A percentile compares a stretch with the other conserved stretches of the same genome.
Conservation (phyloP, 805 yeast species). For the Wickerhamiella vanderwaltii region DNA sequence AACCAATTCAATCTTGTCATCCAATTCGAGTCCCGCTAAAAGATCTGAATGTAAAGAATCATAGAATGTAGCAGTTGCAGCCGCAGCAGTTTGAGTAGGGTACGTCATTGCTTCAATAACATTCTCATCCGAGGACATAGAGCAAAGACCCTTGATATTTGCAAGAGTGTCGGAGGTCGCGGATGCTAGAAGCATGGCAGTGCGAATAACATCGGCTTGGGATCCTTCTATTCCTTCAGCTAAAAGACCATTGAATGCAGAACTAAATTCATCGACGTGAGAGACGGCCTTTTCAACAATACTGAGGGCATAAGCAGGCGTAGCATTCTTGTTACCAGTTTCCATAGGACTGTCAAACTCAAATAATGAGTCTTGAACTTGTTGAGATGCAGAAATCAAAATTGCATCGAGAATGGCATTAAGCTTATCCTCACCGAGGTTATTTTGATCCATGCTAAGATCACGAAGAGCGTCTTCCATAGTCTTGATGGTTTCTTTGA, state of each 20-base stretch:
- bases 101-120: slow-evolving; percentile 51
- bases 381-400: slow-evolving; percentile 51
- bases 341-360: slow-evolving; percentile 70
- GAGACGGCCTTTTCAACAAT: slow-evolving; percentile 58
- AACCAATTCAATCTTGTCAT: slow-evolving; percentile 62
- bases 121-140: slow-evolving; percentile 42
- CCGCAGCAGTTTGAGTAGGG: slow-evolving; percentile 45
- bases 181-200: slow-evolving; percentile 51
- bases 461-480: slow-evolving; percentile 55
- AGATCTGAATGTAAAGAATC: slow-evolving; percentile 43
- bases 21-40: slow-evolving; percentile 36
- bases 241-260: slow-evolving; percentile 57
- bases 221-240: slow-evolving; percentile 62
- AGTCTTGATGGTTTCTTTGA: slow-evolving; percentile 46
- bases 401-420: slow-evolving; percentile 55
- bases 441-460: slow-evolving; percentile 27
- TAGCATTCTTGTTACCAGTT: slow-evolving; percentile 66
- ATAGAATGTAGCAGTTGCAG: slow-evolving; percentile 50
- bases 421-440: slow-evolving; percentile 5
- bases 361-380: slow-evolving; percentile 58
- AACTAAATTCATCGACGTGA: slow-evolving; percentile 67
- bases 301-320: slow-evolving; percentile 57
- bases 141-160: slow-evolving; percentile 57
- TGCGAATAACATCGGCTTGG: slow-evolving; percentile 40
- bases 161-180: slow-evolving; percentile 50